These are phyloP conservation scores for Xylaria sp. DNA, from an alignment of 2,329 filamentous ascomycete genomes.

Conservation along the genomic window DNA sequence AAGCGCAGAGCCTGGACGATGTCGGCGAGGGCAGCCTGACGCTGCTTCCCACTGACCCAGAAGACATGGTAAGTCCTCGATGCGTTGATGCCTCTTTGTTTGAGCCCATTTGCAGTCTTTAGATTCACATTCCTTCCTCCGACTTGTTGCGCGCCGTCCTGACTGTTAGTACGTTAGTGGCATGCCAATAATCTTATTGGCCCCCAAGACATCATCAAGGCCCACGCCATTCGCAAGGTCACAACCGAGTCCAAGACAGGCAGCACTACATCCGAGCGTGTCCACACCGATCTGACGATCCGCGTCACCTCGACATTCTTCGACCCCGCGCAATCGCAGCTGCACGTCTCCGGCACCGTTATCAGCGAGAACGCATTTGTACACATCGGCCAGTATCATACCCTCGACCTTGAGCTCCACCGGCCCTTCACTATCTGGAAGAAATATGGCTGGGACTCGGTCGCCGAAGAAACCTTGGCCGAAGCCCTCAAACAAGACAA, in stretches of 20 bases:
- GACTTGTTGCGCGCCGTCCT: neutral
- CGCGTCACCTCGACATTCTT: constrained; percentile 54
- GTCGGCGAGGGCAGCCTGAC: constrained; percentile 37
- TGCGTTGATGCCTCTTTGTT: neutral
- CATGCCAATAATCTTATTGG: constrained; percentile 58
- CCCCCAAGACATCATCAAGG: constrained; percentile 48
- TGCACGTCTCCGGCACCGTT: constrained; percentile 53
- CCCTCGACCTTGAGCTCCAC: constrained; percentile 76
- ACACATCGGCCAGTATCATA: constrained; percentile 52
- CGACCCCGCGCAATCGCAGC: constrained; percentile 49
- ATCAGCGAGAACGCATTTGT: constrained; percentile 49
- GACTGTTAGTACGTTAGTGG: constrained; percentile 37
- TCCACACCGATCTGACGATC: constrained; percentile 55
- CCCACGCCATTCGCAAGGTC: constrained; percentile 53
- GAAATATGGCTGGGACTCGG: constrained; percentile 79
- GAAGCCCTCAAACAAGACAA: constrained; percentile 75
- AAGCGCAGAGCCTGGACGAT: constrained; percentile 34
- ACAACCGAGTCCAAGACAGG: constrained; percentile 42
- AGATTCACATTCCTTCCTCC: neutral
- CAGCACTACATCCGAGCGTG: constrained; percentile 44
- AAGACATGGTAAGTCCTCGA: constrained; percentile 35
- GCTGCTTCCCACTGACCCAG: constrained; percentile 39
- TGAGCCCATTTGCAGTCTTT: neutral
- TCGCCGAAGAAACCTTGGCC: constrained; percentile 70
- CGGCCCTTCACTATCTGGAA: constrained; percentile 87